These are phyloP conservation scores for Lecanosticta acicola DNA, from an alignment of 2,329 filamentous ascomycete species.

Conservation along the genomic window DNA sequence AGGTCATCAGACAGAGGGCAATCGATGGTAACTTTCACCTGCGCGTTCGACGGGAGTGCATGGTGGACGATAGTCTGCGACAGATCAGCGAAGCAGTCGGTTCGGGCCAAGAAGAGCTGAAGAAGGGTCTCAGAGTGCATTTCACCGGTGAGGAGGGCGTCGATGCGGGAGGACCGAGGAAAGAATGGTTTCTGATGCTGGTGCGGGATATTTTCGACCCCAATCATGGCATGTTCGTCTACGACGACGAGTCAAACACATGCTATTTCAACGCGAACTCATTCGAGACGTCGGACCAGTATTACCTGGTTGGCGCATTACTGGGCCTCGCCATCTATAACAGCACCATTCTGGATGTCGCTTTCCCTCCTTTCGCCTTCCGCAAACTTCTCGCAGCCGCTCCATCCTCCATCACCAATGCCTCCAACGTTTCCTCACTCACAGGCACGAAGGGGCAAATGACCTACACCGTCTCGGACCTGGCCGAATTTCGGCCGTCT, in stretches of 20 bases:
- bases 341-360: slow-evolving; percentile 84
- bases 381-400: slow-evolving; percentile 76
- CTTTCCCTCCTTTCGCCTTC: slow-evolving; percentile 82
- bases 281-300: slow-evolving; percentile 87
- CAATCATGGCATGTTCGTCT: slow-evolving; percentile 84
- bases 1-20: slow-evolving; percentile 67
- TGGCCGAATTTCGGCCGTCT: slow-evolving; percentile 72
- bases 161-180: slow-evolving; percentile 80
- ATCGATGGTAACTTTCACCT: slow-evolving; percentile 68
- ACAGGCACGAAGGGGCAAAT: slow-evolving; percentile 43
- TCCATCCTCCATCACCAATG: slow-evolving; percentile 55
- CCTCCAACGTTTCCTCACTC: slow-evolving; percentile 43
- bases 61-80: slow-evolving; percentile 82
- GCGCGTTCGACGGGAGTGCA: slow-evolving; percentile 72
- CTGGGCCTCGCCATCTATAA: slow-evolving; percentile 91
- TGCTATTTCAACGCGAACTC: slow-evolving; percentile 92
- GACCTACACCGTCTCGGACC: slow-evolving; percentile 71
- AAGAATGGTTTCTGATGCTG: slow-evolving; percentile 90
- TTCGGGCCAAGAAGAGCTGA: slow-evolving; percentile 74
- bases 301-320: slow-evolving; percentile 81
- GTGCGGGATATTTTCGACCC: slow-evolving; percentile 88
- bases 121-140: slow-evolving; percentile 79
- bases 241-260: slow-evolving; percentile 82
- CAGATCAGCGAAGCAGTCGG: slow-evolving; percentile 81
- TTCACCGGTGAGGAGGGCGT: slow-evolving; percentile 87